Base-by-base conservation (phyloP, 2,329 filamentous ascomycete species). In the Cercospora sojina region DNA sequence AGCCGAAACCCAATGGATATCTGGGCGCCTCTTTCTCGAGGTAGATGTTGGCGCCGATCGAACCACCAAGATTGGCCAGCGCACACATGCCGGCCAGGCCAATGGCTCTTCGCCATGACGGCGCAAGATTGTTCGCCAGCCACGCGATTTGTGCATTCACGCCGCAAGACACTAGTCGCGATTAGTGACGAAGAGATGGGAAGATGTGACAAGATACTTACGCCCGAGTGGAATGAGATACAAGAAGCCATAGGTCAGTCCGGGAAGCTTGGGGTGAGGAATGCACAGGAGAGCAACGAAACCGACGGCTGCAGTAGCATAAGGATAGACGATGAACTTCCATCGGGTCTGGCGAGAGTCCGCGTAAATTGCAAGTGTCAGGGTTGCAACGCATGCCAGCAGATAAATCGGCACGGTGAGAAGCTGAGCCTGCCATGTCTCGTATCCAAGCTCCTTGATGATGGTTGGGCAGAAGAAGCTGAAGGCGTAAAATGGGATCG, bases 401-500 rank as follows among this genome's bases (percentile, higher is more conserved):
- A 79, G 77, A 66, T 82, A 83, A 1, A 80, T 78, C 0, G 81
- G 80, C 3, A 83, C 80, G n/a, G 80, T 80, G 27, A 82, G 73
- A 10, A 82, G 77, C 64, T 83, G 80, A 3, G 80, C 80, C 43
- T 78, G 75, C 6, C 78, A 77, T 2, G 77, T 74, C 3, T 78
- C 78, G 67, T 80, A 83, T 6, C 81, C 81, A 68, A 83, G 80
- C 27, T 77, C 77, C 32, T 75, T 77, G 65, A 82, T 80, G 68
- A 88, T 87, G 1, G 82, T 82, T 2, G 86, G 86, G 3, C 87
- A 76, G 72, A 87, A 87, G 9, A 84, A 87, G 69, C 81, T 83
- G 74, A 87, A 86, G n/a, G 84, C 85, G 71, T 85, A 74, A 0
- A 93, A 83, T 85, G 92, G 90, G 1, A 88, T 91, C 73, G 92